Evolutionary conservation across 75 land plant genomes (phyloP).

Genomic region (Isoetes taiwanensis): DNA sequence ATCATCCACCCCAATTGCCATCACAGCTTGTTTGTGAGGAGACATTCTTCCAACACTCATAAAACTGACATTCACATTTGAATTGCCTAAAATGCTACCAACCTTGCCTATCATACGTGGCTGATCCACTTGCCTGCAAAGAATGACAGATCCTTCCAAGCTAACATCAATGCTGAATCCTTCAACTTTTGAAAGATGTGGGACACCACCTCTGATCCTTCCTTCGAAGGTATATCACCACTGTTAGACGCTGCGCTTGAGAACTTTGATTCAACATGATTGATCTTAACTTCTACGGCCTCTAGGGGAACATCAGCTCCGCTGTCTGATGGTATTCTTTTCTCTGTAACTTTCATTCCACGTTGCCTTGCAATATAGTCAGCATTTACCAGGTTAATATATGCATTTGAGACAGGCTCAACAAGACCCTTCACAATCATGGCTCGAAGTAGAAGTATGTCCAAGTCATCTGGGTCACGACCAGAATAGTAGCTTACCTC

Average conservation of each 20-base stretch:
- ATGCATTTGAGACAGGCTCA: constrained; percentile 64
- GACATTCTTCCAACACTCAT: constrained; percentile 76
- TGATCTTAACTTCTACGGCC: constrained; percentile 41
- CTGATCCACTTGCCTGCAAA: constrained; percentile 82
- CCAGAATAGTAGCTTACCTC: constrained; percentile 54
- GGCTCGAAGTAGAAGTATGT: constrained; percentile 73
- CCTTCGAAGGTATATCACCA: constrained; percentile 64
- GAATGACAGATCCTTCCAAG: constrained; percentile 61
- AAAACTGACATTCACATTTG: constrained; percentile 76
- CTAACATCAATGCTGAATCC: constrained; percentile 70
- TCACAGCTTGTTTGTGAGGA: constrained; percentile 52
- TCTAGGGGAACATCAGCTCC: constrained; percentile 57
- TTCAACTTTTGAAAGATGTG: constrained; percentile 57
- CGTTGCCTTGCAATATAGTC: constrained; percentile 72
- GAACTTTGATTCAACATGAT: constrained; percentile 61
- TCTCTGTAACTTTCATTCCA: constrained; percentile 71
- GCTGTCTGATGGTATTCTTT: constrained; percentile 35
- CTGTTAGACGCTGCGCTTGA: constrained; percentile 49
- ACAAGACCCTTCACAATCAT: constrained; percentile 84
- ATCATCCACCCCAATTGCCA: constrained; percentile 86
- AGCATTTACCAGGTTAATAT: constrained; percentile 82
- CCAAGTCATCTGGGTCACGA: constrained; percentile 57
- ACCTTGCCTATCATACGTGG: constrained; percentile 86
- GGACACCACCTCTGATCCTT: constrained; percentile 54
- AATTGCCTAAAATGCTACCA: constrained; percentile 53